Conservation (phyloP, 2,329 filamentous ascomycete species). For the Massarina eburnea region DNA sequence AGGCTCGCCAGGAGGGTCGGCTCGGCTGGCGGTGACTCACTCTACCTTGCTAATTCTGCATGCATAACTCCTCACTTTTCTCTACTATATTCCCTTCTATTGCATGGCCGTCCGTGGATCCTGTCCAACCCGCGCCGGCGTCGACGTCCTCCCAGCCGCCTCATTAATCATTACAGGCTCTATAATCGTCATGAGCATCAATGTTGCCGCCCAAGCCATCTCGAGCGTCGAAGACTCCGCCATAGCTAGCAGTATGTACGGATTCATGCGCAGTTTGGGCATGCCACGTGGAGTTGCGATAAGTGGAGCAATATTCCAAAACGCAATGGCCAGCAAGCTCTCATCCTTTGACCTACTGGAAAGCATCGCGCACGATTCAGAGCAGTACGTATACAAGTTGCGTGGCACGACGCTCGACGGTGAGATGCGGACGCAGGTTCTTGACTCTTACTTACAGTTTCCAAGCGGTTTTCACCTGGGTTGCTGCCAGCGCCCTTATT, state of each 20-base stretch:
- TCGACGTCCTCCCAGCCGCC: constrained; percentile 42
- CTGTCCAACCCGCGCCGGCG: constrained; percentile 38
- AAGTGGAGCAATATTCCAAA: constrained; percentile 44
- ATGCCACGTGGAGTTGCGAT: constrained; percentile 49
- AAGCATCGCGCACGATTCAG: constrained; percentile 31
- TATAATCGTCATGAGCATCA: constrained; percentile 44
- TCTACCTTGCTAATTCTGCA: neutral
- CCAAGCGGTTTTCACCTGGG: constrained; percentile 23
- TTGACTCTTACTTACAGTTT: constrained; percentile 32
- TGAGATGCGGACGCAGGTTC: constrained; percentile 14
- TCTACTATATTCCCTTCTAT: constrained; percentile 50
- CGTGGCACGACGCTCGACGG: constrained; percentile 19
- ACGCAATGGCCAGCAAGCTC: constrained; percentile 39
- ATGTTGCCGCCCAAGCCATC: constrained; percentile 45
- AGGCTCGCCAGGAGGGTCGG: too few relatives aligned
- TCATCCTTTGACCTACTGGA: constrained; percentile 16
- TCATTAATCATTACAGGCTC: constrained; percentile 36
- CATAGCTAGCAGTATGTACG: constrained; percentile 43
- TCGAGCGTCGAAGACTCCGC: constrained; percentile 33
- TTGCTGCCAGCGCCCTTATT: constrained; percentile 25
- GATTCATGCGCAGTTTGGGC: constrained; percentile 45
- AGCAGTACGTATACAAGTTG: constrained; percentile 27
- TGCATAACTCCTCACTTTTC: constrained; percentile 42
- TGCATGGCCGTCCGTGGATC: constrained; percentile 41
- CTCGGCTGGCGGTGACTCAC: too few relatives aligned